A percentile compares a stretch with the other conserved stretches of the same genome.
Conservation (phyloP, 768 basidiomycete species). For the Mycena haematopus region DNA sequence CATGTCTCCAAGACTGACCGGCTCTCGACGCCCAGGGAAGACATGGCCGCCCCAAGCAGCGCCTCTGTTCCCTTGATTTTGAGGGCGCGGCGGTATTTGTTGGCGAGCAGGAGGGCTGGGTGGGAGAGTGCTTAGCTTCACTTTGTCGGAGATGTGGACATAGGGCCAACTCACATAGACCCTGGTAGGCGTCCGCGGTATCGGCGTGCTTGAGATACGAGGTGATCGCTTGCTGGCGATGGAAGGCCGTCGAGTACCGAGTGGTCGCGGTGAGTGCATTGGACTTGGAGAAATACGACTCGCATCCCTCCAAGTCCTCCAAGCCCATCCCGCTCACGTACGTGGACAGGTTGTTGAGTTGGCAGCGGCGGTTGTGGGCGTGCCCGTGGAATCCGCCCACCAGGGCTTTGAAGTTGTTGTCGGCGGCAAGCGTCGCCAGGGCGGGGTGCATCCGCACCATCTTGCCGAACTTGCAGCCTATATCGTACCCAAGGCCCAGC, state of each 20-base stretch:
- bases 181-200: not conserved
- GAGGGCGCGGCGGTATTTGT: not conserved
- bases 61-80: not conserved
- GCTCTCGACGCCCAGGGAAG: not conserved
- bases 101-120: not conserved
- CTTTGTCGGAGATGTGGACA: no score
- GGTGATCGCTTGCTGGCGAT: not conserved
- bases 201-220: not conserved
- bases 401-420: not conserved
- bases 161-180: not conserved
- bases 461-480: not conserved
- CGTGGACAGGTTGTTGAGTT: not conserved
- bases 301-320: not conserved
- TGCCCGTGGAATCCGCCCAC: not conserved
- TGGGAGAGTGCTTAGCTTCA: no score
- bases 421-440: not conserved
- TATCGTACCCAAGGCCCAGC: not conserved
- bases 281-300: not conserved
- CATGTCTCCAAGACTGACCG: not conserved
- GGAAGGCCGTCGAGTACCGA: not conserved
- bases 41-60: not conserved
- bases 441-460: not conserved
- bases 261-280: not conserved
- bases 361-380: not conserved
- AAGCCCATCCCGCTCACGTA: not conserved